These are phyloP conservation scores for Rachicladosporium sp. DNA, from an alignment of 2,329 filamentous ascomycete genomes.

Conservation along the genomic window DNA sequence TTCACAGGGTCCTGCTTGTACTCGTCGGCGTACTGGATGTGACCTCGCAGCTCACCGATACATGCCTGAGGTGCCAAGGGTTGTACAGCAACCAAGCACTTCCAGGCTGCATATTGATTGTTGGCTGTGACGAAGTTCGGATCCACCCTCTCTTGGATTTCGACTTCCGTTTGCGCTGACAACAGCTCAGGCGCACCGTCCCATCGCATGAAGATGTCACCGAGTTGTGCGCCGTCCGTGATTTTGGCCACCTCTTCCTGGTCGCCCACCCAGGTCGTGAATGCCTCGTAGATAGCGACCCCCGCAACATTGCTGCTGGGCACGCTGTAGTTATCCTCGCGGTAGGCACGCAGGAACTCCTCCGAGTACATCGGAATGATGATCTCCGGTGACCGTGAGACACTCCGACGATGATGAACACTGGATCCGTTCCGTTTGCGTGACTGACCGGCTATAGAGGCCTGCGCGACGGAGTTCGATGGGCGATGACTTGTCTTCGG, in stretches of 20 bases:
- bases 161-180: conserved; percentile 39
- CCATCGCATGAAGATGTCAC: conserved; percentile 39
- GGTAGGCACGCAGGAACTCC: conserved; percentile 56
- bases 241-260: conserved; percentile 38
- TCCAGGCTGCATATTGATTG: conserved; percentile 56
- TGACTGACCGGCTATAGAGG: conserved; percentile 36
- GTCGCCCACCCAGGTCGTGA: conserved; percentile 69
- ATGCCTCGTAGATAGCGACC: conserved; percentile 59
- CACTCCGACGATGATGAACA: conserved; percentile 54
- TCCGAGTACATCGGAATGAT: conserved; percentile 25
- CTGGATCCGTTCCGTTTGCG: conserved; percentile 50
- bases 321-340: conserved; percentile 32
- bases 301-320: conserved; percentile 16
- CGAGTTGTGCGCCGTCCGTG: conserved; percentile 2
- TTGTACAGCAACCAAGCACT: conserved; percentile 47
- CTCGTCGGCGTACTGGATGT: conserved; percentile 35
- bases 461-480: conserved; percentile 61
- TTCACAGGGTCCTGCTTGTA: conserved; percentile 35
- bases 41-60: conserved; percentile 59
- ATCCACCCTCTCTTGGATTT: conserved; percentile 42
- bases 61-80: conserved; percentile 40
- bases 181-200: conserved; percentile 44
- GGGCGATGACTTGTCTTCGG: conserved; percentile 67
- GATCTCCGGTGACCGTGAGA: conserved; percentile 54
- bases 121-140: conserved; percentile 32